phyloP scores from a whole-genome alignment of 768 basidiomycete species.

The Pleurotus salmoneostramineus region DNA sequence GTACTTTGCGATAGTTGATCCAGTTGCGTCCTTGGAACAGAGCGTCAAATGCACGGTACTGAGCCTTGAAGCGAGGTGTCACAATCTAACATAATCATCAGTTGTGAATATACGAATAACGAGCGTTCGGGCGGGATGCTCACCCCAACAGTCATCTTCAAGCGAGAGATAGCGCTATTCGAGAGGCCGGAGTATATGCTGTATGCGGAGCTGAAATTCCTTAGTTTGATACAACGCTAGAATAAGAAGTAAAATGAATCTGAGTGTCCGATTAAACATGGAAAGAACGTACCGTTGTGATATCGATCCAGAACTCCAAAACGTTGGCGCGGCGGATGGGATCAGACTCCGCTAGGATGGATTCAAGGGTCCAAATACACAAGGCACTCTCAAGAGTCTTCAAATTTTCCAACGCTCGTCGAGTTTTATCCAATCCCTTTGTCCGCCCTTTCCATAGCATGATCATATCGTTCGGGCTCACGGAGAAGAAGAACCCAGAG shows the following conservation, averaged over 20 bases:
- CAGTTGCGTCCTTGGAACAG: slow-evolving; percentile 27
- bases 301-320: slow-evolving; percentile 40
- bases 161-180: slow-evolving; percentile 30
- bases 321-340: slow-evolving; percentile 20
- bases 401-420: slow-evolving; percentile 22
- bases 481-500: slow-evolving; percentile 30
- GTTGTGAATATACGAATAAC: not conserved
- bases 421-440: slow-evolving; percentile 21
- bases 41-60: slow-evolving; percentile 23
- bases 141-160: slow-evolving; percentile 32
- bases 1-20: slow-evolving; percentile 20
- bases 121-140: slow-evolving; percentile 8
- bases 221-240: slow-evolving; percentile 39
- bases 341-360: slow-evolving; percentile 19
- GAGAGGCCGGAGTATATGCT: slow-evolving; percentile 38
- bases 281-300: slow-evolving; percentile 33
- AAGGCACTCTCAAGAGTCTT: slow-evolving; percentile 31
- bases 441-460: slow-evolving; percentile 33
- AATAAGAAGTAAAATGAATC: slow-evolving; percentile 4
- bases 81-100: slow-evolving; percentile 16
- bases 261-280: not conserved
- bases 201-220: slow-evolving; percentile 42
- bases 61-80: slow-evolving; percentile 19
- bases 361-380: slow-evolving; percentile 36
- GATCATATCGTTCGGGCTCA: slow-evolving; percentile 41